Evolutionary conservation across 2,329 filamentous ascomycete species (phyloP).

Genomic region (Aspergillus fumigatus): DNA sequence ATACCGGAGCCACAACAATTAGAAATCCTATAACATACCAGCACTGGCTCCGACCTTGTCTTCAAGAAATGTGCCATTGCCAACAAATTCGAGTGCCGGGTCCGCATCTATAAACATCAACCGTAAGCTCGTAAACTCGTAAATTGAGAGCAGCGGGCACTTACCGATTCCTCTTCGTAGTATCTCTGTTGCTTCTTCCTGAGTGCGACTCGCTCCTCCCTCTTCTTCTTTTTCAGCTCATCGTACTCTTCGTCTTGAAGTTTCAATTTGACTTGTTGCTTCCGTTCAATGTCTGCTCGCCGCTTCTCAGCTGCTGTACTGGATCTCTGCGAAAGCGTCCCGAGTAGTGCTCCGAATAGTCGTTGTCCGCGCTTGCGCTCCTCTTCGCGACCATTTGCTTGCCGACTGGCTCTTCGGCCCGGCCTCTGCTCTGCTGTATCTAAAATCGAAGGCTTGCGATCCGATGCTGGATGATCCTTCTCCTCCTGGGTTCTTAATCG

Average conservation of each 20-base stretch:
- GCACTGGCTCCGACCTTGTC: constrained; percentile 65
- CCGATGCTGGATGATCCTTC: constrained; percentile 16
- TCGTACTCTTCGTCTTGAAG: constrained; percentile 69
- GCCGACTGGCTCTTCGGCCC: constrained; percentile 14
- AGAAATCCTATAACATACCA: constrained; percentile 55
- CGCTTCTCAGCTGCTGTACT: constrained; percentile 61
- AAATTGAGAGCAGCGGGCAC: constrained; percentile 29
- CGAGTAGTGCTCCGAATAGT: constrained; percentile 77
- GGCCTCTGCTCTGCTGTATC: constrained; percentile 11
- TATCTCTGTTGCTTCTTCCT: constrained; percentile 66
- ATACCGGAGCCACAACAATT: neutral
- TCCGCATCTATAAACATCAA: constrained; percentile 58
- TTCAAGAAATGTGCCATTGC: constrained; percentile 67
- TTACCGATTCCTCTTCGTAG: constrained; percentile 72
- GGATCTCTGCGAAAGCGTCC: constrained; percentile 69
- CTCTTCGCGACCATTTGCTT: constrained; percentile 52
- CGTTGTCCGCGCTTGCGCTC: constrained; percentile 82
- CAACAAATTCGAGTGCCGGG: constrained; percentile 67
- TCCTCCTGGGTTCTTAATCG: constrained; percentile 41
- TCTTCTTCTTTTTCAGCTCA: constrained; percentile 60
- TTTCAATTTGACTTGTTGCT: constrained; percentile 75
- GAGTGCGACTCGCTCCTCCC: constrained; percentile 57
- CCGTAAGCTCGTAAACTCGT: neutral
- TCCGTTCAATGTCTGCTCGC: constrained; percentile 75
- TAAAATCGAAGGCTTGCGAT: constrained; percentile 22